A percentile compares a stretch with the other conserved stretches of the same genome.
phyloP scores from a whole-genome alignment of 2,329 filamentous ascomycete genomes.

The Paecilomyces sp. region DNA sequence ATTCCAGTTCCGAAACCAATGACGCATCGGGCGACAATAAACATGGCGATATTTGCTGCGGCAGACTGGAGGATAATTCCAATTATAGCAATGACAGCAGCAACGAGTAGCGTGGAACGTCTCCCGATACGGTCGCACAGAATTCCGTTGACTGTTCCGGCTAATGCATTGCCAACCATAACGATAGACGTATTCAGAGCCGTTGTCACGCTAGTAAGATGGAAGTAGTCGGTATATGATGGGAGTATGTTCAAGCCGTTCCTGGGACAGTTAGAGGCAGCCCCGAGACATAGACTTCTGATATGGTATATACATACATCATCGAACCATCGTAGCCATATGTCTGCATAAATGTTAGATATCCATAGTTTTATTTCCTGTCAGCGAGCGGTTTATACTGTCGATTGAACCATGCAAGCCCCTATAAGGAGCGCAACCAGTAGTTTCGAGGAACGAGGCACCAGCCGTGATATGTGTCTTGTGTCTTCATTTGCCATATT shows the following conservation, averaged over 20 bases:
- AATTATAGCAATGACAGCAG: constrained; percentile 34
- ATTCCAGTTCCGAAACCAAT: constrained; percentile 41
- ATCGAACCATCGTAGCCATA: constrained; percentile 8
- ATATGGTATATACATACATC: not conserved
- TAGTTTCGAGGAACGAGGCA: not conserved
- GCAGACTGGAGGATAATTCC: constrained; percentile 41
- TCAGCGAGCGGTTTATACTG: not conserved
- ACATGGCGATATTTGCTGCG: constrained; percentile 46
- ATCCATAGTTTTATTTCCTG: not conserved
- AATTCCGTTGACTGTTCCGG: constrained; percentile 35
- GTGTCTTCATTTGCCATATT: not conserved
- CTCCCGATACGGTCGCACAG: constrained; percentile 37
- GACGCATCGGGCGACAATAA: constrained; percentile 41
- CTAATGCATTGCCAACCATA: constrained; percentile 41
- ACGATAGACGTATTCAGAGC: constrained; percentile 8
- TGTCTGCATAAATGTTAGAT: constrained; percentile 1
- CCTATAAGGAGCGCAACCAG: not conserved
- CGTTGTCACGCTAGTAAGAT: constrained; percentile 7
- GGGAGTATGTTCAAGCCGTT: constrained; percentile 11
- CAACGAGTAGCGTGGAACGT: constrained; percentile 38
- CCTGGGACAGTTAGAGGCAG: not conserved
- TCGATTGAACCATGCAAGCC: not conserved
- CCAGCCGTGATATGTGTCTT: not conserved
- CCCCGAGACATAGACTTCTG: too few species aligned
- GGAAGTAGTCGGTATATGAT: constrained; percentile 10